A percentile compares a stretch with the other conserved stretches of the same genome.
These are phyloP conservation scores for Gastrolobium villosum DNA, from an alignment of 306 rosid species.

Conservation along the genomic window DNA sequence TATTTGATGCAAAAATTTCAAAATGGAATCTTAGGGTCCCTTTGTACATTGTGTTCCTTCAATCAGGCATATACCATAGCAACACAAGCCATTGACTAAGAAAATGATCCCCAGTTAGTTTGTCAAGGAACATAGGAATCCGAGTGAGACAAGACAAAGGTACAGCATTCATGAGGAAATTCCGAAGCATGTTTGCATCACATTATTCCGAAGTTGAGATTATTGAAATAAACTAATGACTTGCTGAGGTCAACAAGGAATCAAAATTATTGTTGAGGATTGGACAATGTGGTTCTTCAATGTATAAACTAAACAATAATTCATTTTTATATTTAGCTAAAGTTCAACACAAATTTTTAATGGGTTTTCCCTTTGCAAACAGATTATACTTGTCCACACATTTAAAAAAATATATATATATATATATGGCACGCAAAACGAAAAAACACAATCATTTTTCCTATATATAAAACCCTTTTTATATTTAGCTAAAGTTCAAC, in stretches of 20 bases:
- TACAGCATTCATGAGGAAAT: slow-evolving; percentile 9
- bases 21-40: slow-evolving; percentile 35
- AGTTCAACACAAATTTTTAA: too few species aligned
- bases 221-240: slow-evolving; percentile 28
- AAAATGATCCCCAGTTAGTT: slow-evolving; percentile 13
- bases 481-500: not conserved
- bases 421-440: too few species aligned
- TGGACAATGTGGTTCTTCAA: slow-evolving; percentile 7
- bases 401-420: not conserved
- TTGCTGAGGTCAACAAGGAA: slow-evolving; percentile 42
- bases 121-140: slow-evolving; percentile 7
- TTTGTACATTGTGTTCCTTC: slow-evolving; percentile 46
- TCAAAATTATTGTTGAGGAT: slow-evolving; percentile 53
- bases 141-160: slow-evolving; percentile 22
- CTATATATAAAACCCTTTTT: too few species aligned
- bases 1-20: slow-evolving; percentile 4
- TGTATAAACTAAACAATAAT: slow-evolving; percentile 16
- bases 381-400: slow-evolving; percentile 3
- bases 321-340: not conserved
- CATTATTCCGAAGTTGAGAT: slow-evolving; percentile 33
- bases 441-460: too few species aligned
- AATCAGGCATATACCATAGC: slow-evolving; percentile 37
- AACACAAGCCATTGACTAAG: slow-evolving; percentile 40
- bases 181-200: slow-evolving; percentile 6
- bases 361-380: slow-evolving; percentile 39